These are phyloP conservation scores for Pichia manshurica DNA, from an alignment of 805 yeast genomes.

Conservation along the genomic window DNA sequence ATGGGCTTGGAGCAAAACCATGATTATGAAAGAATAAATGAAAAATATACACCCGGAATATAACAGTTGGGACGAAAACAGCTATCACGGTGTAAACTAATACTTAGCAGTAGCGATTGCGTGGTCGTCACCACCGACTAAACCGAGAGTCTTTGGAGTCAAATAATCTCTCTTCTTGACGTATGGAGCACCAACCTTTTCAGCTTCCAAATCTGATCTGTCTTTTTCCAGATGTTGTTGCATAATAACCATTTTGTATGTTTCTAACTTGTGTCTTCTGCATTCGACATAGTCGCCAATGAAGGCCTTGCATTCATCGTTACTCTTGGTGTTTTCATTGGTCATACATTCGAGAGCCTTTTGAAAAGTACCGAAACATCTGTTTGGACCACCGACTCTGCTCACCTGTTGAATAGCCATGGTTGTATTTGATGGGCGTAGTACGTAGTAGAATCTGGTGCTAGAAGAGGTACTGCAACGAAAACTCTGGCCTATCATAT, in stretches of 20 bases:
- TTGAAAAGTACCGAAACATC: constrained; percentile 34
- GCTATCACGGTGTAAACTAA: constrained; percentile 12
- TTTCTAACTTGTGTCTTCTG: constrained; percentile 33
- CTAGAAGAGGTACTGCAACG: too few relatives aligned
- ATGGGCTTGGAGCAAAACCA: background rate
- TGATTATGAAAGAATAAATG: background rate
- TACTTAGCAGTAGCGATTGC: constrained; percentile 25
- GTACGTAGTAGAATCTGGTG: too few relatives aligned
- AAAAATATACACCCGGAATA: background rate
- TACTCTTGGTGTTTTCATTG: constrained; percentile 25
- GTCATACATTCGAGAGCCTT: constrained; percentile 36
- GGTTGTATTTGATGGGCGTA: too few relatives aligned
- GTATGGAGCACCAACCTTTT: constrained; percentile 34
- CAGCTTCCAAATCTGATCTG: constrained; percentile 23
- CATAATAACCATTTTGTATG: constrained; percentile 32
- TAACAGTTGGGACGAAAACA: too few relatives aligned
- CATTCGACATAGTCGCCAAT: constrained; percentile 34
- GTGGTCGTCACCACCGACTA: constrained; percentile 33
- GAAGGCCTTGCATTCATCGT: constrained; percentile 30
- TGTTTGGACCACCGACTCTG: constrained; percentile 34
- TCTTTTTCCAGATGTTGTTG: constrained; percentile 29
- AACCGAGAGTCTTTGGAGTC: constrained; percentile 35
- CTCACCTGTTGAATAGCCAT: constrained; percentile 33
- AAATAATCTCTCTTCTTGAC: constrained; percentile 34
- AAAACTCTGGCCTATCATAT: too few relatives aligned